Conservation (phyloP, 495 filamentous ascomycete species). For the Aspergillus homomorphus region DNA sequence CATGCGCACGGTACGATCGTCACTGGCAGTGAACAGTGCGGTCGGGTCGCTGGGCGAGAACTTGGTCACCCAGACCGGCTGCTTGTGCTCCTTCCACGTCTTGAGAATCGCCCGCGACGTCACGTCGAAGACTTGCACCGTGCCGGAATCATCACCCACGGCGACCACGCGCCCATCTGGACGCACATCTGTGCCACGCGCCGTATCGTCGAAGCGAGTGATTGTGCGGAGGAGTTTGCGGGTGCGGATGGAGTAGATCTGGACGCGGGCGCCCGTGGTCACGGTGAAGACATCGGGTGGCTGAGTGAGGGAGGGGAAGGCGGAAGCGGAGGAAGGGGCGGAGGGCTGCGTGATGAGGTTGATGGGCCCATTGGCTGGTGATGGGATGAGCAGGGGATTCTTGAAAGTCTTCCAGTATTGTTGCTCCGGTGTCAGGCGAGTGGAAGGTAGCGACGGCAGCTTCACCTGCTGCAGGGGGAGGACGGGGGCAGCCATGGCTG, state of each 20-base stretch:
- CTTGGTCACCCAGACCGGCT: slow-evolving; percentile 87
- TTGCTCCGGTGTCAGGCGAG: slow-evolving; percentile 74
- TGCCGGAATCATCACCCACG: slow-evolving; percentile 84
- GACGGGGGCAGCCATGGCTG: slow-evolving; percentile 82
- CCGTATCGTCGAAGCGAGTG: slow-evolving; percentile 84
- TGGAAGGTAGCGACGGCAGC: slow-evolving; percentile 59
- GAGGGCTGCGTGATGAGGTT: slow-evolving; percentile 83
- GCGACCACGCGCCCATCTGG: slow-evolving; percentile 85
- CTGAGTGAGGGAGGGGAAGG: slow-evolving; percentile 45
- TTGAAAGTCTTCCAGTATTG: slow-evolving; percentile 92
- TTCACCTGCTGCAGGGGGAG: slow-evolving; percentile 77
- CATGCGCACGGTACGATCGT: slow-evolving; percentile 86
- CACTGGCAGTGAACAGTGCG: slow-evolving; percentile 74
- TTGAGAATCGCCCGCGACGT: slow-evolving; percentile 85
- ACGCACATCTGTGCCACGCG: slow-evolving; percentile 80
- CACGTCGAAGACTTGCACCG: slow-evolving; percentile 92
- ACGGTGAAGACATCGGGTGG: slow-evolving; percentile 80
- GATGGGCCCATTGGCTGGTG: slow-evolving; percentile 77
- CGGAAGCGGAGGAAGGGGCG: slow-evolving; percentile 45
- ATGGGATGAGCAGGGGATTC: slow-evolving; percentile 80
- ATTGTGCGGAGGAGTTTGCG: slow-evolving; percentile 89
- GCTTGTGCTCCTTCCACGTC: slow-evolving; percentile 94
- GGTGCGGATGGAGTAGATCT: slow-evolving; percentile 87
- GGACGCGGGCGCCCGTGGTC: slow-evolving; percentile 84
- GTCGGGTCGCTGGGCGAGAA: slow-evolving; percentile 87